Conservation (phyloP, 495 filamentous ascomycete species). For the Penicillium lividum region DNA sequence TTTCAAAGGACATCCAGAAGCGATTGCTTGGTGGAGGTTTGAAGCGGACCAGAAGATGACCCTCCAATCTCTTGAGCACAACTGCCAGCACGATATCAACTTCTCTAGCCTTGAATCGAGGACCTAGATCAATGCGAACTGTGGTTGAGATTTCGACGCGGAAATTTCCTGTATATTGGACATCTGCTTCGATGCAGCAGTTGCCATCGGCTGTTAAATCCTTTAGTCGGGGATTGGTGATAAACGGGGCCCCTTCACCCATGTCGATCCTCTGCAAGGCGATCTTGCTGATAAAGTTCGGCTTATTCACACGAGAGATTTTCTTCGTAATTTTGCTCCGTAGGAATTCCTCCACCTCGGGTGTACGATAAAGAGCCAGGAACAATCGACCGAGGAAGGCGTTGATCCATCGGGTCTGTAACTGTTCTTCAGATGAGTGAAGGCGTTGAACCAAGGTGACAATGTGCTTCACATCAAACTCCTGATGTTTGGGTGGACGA, state of each 20-base stretch:
- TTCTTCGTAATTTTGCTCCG: conserved; percentile 91
- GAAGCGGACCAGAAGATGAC: conserved; percentile 79
- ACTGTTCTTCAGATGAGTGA: conserved; percentile 87
- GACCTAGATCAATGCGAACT: conserved; percentile 84
- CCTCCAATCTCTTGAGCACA: conserved; percentile 81
- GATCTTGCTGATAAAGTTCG: conserved; percentile 82
- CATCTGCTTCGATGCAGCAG: conserved; percentile 78
- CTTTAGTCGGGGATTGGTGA: conserved; percentile 85
- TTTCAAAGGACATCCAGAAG: conserved; percentile 90
- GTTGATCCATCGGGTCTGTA: conserved; percentile 94
- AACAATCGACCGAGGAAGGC: conserved; percentile 86
- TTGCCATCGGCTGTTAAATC: conserved; percentile 92
- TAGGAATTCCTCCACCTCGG: conserved; percentile 74
- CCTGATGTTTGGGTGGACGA: conserved; percentile 66
- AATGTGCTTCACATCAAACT: conserved; percentile 82
- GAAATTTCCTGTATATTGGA: conserved; percentile 87
- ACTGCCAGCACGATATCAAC: conserved; percentile 87
- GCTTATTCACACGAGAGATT: conserved; percentile 89
- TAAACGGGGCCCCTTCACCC: conserved; percentile 81
- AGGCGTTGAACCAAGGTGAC: conserved; percentile 83
- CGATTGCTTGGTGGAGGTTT: conserved; percentile 96
- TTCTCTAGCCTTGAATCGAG: conserved; percentile 84
- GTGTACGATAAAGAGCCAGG: conserved; percentile 81
- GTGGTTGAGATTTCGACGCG: conserved; percentile 85
- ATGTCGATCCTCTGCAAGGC: conserved; percentile 79